These are phyloP conservation scores for Leptographium lundbergii DNA, from an alignment of 2,329 filamentous ascomycete species.

Conservation along the genomic window DNA sequence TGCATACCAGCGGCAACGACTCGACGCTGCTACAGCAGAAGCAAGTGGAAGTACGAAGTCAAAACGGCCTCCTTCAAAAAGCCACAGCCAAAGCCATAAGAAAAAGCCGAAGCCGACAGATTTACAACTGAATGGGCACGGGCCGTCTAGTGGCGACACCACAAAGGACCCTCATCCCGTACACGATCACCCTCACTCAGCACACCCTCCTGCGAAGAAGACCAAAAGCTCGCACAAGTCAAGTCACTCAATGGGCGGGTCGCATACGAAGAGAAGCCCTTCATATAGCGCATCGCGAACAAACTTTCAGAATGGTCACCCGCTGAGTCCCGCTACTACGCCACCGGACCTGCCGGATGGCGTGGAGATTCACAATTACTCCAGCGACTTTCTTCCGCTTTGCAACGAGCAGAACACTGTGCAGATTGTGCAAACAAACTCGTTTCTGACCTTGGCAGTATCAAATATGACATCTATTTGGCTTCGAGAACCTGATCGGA, in stretches of 20 bases:
- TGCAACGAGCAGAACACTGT: slow-evolving; percentile 49
- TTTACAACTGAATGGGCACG: slow-evolving; percentile 54
- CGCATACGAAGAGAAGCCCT: slow-evolving; percentile 51
- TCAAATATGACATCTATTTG: slow-evolving; percentile 65
- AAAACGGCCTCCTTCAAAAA: slow-evolving; percentile 65
- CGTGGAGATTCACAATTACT: slow-evolving; percentile 55
- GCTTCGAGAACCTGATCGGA: slow-evolving; percentile 60
- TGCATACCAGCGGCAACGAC: slow-evolving; percentile 53
- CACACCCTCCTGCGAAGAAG: slow-evolving; percentile 55
- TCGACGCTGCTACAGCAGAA: slow-evolving; percentile 30
- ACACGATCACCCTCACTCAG: slow-evolving; percentile 16
- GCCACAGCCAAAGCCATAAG: slow-evolving; percentile 51
- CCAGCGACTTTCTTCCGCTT: slow-evolving; percentile 60
- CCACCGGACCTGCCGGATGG: slow-evolving; percentile 53
- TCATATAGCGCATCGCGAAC: slow-evolving; percentile 48
- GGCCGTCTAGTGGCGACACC: slow-evolving; percentile 42
- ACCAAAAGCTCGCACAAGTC: slow-evolving; percentile 70
- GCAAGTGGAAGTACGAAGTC: slow-evolving; percentile 54
- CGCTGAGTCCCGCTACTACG: slow-evolving; percentile 65
- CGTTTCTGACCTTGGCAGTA: slow-evolving; percentile 63
- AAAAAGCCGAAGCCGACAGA: slow-evolving; percentile 70
- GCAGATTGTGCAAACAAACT: slow-evolving; percentile 55
- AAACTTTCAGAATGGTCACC: slow-evolving; percentile 32
- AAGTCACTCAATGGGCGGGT: slow-evolving; percentile 62
- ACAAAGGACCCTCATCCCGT: slow-evolving; percentile 25